Evolutionary conservation across 2,329 filamentous ascomycete genomes (phyloP), one percentile per base, ranked within the genome.

Genomic region (Fusarium incarnatum): DNA sequence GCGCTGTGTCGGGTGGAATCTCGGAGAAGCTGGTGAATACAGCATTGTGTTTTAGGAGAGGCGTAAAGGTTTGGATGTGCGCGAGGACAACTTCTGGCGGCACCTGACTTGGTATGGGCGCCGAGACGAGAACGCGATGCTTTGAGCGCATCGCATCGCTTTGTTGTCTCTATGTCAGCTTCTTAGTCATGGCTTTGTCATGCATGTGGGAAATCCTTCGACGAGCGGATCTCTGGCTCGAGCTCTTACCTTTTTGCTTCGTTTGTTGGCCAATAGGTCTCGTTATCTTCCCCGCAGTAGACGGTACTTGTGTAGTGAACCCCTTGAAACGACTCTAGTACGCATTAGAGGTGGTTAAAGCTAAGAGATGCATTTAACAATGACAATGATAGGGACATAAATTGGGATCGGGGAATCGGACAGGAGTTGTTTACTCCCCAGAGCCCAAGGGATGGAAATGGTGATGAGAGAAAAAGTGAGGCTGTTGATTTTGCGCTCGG

Each of bases 21-120:
- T 70, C 67, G 2, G 50, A 46, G 23, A 64, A 71, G 22, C 64
- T 49, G 16, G 50, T 56, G 5, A 70, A 44, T 2, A 60, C 57
- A 4, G 64, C n/a, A 50, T 70, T 70, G 27, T 57, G 48, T 15
- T 46, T 45, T 4, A 70, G n/a, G 15, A 62, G 41, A 5, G 67
- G 67, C 6, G 67, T 68, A 41, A 56, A 70, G 11, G 45, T 68
- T 23, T 70, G 67, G 6, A 70, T 67, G 10, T 68, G 60, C 8
- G 53, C 57, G 27, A 70, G 67, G 13, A 70, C 67, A 11, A 67
- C 45, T 47, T 70, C 67, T 15, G 67, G 67, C 3, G 67, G 67
- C 37, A 70, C 56, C 12, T 22, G 59, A 34, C 59, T 56, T 11
- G 67, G 63, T 30, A 70, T 70, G 30, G 67, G 67, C 11, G 67